These are phyloP conservation scores for Acrocalymma vagum DNA, from an alignment of 2,329 filamentous ascomycete genomes.

Conservation along the genomic window DNA sequence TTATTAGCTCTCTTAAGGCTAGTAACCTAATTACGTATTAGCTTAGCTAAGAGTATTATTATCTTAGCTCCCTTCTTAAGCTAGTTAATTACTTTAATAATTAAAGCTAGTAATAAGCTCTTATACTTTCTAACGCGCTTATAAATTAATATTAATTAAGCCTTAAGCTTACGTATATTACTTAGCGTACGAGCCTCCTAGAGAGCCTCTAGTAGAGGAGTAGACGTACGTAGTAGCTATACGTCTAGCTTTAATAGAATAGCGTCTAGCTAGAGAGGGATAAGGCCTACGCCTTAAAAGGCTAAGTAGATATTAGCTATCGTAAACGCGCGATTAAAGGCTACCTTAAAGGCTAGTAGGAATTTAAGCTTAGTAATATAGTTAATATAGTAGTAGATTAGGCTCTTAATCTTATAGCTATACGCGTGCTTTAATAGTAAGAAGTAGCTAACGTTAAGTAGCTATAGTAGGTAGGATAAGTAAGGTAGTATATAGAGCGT, in stretches of 20 bases:
- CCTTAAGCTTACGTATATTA: slow-evolving; percentile 4
- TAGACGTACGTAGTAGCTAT: slow-evolving; percentile 8
- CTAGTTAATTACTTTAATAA: slow-evolving; percentile 2
- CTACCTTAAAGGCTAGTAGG: slow-evolving; percentile 26
- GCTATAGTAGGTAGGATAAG: too few relatives aligned
- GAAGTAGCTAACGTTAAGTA: too few relatives aligned
- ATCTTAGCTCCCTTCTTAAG: background rate
- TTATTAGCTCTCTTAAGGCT: slow-evolving; percentile 6
- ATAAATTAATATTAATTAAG: slow-evolving; percentile 8
- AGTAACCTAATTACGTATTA: background rate
- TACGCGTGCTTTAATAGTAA: slow-evolving; percentile 41
- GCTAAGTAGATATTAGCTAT: slow-evolving; percentile 30
- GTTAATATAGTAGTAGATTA: slow-evolving; percentile 34
- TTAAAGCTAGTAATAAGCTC: slow-evolving; percentile 1
- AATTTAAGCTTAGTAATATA: slow-evolving; percentile 30
- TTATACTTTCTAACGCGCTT: slow-evolving; percentile 7
- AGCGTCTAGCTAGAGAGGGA: slow-evolving; percentile 34
- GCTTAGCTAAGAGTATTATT: background rate
- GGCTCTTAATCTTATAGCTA: slow-evolving; percentile 31
- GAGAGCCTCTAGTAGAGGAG: slow-evolving; percentile 4
- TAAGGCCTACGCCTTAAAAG: slow-evolving; percentile 37
- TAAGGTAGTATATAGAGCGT: too few relatives aligned
- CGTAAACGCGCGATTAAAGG: slow-evolving; percentile 29
- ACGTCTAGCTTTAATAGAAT: slow-evolving; percentile 40
- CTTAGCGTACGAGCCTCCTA: slow-evolving; percentile 9